Evolutionary conservation across 2,329 filamentous ascomycete species (phyloP).

Genomic region (Trichoderma sp.): DNA sequence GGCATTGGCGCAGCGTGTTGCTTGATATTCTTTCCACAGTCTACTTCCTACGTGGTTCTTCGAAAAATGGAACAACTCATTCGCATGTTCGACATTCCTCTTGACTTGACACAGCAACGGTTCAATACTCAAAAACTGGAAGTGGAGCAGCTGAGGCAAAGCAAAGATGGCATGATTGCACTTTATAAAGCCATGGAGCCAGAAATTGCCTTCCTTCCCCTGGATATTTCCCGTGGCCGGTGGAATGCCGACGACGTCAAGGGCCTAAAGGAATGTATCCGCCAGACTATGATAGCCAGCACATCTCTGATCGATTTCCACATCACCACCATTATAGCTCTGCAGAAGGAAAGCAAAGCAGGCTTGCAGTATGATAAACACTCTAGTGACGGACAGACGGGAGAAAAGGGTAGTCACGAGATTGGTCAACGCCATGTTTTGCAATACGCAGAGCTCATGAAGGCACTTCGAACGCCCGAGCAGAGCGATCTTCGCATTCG

Average conservation of each 20-base stretch:
- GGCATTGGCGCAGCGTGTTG: slow-evolving; percentile 45
- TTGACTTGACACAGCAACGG: slow-evolving; percentile 32
- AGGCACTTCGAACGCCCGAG: slow-evolving; percentile 40
- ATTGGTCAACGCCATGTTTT: slow-evolving; percentile 31
- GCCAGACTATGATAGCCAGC: slow-evolving; percentile 35
- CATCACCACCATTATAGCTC: slow-evolving; percentile 28
- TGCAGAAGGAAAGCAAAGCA: slow-evolving; percentile 24
- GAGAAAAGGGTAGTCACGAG: slow-evolving; percentile 22
- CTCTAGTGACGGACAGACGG: slow-evolving; percentile 1
- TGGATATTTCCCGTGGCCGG: slow-evolving; percentile 46
- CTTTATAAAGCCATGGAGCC: slow-evolving; percentile 40
- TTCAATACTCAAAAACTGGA: slow-evolving; percentile 25
- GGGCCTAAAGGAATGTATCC: slow-evolving; percentile 36
- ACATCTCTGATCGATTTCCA: slow-evolving; percentile 45
- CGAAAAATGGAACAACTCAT: slow-evolving; percentile 33
- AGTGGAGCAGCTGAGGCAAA: slow-evolving; percentile 32
- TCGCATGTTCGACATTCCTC: slow-evolving; percentile 31
- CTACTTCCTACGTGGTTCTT: slow-evolving; percentile 46
- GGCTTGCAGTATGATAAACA: neutral
- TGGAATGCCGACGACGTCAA: slow-evolving; percentile 47
- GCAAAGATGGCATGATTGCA: slow-evolving; percentile 32
- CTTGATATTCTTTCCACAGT: slow-evolving; percentile 49
- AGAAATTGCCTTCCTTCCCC: slow-evolving; percentile 42
- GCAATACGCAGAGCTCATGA: slow-evolving; percentile 35
- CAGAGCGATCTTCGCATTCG: slow-evolving; percentile 32